Base-by-base conservation (phyloP, 108 stramenopile genomes). In the Discostella pseudostelligera region DNA sequence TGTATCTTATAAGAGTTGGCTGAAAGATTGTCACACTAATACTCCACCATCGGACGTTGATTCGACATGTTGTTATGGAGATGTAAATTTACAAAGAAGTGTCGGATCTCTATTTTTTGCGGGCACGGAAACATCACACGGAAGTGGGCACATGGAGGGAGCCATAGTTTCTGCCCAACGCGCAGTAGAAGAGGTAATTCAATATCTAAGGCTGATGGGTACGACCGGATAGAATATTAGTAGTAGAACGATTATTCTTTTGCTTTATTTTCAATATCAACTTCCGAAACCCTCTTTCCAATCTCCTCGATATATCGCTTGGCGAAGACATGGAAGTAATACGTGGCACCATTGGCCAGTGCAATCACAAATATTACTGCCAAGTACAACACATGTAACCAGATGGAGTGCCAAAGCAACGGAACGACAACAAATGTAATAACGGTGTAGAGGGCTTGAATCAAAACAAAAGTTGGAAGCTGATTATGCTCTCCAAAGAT, bases 321-420 rank as follows among this genome's bases (percentile, higher is more conserved):
- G 32, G 78, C 78, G 46, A 79, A 79, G 42, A 79, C 78, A 44
- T 75, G 74, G 17, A 79, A 79, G 36, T 79, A 79, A 49, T 79
- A 79, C 14, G 53, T 72, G 12, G 78, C 78, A 4, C 78, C 78
- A 58, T 79, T 79, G 16, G 68, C 55, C 39, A 79, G 35, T 22
- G 74, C 73, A 44, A 79, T 48, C 16, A 75, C 49, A 17, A 75
- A 74, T 32, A 79, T 79, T 0, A 58, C 24, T 28, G 51, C 26
- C 16, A 79, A 22, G 35, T 79, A 79, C 0, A 75, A 47, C 0
- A 50, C 60, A 47, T 79, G 78, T 8, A 79, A 50, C 73, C 69
- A 74, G 17, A 79, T 57, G 10, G 68, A 70, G 28, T 79, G 73
- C 76, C 62, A 71, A 22, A 76, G 57, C 21, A 77, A 40, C 13